These are phyloP conservation scores for Rubia balearica DNA, from an alignment of 305 asterid species.

Conservation along the genomic window DNA sequence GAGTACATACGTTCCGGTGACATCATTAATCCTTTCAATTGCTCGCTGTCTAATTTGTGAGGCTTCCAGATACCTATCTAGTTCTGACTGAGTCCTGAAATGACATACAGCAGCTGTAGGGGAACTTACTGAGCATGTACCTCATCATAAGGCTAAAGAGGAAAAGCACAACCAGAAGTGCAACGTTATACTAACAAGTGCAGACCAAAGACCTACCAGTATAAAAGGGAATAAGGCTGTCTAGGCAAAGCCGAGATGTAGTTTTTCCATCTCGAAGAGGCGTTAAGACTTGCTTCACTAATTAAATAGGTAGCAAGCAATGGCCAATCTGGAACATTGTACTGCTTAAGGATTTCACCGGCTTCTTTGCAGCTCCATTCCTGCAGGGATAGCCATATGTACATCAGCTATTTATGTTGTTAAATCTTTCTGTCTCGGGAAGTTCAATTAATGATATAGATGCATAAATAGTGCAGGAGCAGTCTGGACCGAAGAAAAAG, in stretches of 20 bases:
- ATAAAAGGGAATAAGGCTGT: conserved; percentile 92
- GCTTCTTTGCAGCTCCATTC: conserved; percentile 76
- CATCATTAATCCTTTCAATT: conserved; percentile 78
- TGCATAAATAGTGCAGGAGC: not conserved
- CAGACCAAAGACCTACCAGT: conserved; percentile 51
- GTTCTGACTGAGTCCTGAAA: conserved; percentile 94
- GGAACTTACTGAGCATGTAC: conserved; percentile 58
- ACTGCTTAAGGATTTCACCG: conserved; percentile 58
- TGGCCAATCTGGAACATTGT: conserved; percentile 91
- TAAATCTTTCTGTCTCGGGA: not conserved
- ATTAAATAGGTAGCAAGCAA: conserved; percentile 82
- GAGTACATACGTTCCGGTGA: conserved; percentile 80
- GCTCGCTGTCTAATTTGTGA: conserved; percentile 87
- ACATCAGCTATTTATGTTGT: not conserved
- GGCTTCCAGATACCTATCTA: conserved; percentile 89
- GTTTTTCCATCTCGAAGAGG: conserved; percentile 80
- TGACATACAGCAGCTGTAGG: conserved; percentile 67
- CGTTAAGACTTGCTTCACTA: conserved; percentile 67
- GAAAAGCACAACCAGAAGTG: conserved; percentile 9
- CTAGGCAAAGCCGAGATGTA: conserved; percentile 90
- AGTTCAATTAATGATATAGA: not conserved
- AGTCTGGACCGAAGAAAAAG: not conserved
- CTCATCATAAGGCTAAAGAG: conserved; percentile 22
- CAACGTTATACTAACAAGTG: conserved; percentile 16
- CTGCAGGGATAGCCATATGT: conserved; percentile 28